Percentiles rank a stretch among this genome's conserved stretches.
Evolutionary conservation across 2,329 filamentous ascomycete genomes (phyloP).

Genomic region (Fusarium continuum): DNA sequence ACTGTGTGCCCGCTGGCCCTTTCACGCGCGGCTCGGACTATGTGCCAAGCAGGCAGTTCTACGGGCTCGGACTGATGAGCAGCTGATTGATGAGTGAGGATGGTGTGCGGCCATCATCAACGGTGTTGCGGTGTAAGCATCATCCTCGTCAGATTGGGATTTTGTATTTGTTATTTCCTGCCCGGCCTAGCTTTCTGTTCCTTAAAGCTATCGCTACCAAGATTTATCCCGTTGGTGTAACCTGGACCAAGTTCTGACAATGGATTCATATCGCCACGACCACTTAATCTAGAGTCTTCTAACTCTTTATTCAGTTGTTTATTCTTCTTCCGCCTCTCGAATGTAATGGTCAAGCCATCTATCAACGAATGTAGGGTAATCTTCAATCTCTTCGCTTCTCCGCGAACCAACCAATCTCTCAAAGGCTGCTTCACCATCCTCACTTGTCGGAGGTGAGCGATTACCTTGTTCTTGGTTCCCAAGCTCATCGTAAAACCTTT

Average conservation of each 20-base stretch:
- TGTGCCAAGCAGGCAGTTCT: no score
- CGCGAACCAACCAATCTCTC: neutral
- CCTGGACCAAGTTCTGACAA: neutral
- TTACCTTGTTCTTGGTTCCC: neutral
- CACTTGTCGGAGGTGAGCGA: neutral
- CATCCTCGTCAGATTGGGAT: no score
- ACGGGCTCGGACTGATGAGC: no score
- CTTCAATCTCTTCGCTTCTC: neutral
- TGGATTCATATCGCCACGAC: no score
- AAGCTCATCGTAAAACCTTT: neutral
- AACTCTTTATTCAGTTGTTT: no score
- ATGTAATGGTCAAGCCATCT: neutral
- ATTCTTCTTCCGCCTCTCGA: neutral
- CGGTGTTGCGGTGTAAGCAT: no score
- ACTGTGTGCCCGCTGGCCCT: neutral
- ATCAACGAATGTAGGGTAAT: neutral
- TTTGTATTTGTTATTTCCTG: no score
- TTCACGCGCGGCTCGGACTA: conserved; percentile 2
- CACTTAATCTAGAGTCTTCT: no score
- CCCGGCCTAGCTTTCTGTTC: no score
- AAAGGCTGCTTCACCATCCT: conserved; percentile 1
- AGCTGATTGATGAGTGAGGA: neutral
- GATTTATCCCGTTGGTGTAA: no score
- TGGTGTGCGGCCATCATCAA: no score
- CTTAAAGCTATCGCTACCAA: no score